A percentile compares a stretch with the other conserved stretches of the same genome.
phyloP scores from a whole-genome alignment of 2,329 filamentous ascomycete species.

The Parastagonospora avenae region DNA sequence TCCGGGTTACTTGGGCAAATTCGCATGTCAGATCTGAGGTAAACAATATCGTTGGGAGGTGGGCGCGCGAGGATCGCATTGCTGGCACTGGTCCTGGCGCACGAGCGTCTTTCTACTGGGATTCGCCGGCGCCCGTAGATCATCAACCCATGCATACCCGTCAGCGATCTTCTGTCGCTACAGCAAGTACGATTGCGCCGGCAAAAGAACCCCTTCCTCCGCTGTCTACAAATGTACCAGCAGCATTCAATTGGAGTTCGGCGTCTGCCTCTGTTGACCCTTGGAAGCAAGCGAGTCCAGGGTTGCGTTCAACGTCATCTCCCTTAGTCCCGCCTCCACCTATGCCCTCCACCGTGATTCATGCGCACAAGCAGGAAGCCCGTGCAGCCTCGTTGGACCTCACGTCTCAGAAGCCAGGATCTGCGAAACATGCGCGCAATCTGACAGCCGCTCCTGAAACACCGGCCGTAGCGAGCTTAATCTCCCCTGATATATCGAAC shows the following conservation, averaged over 20 bases:
- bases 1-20: slow-evolving; percentile 45
- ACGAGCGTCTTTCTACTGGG: slow-evolving; percentile 47
- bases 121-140: slow-evolving; percentile 30
- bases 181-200: slow-evolving; percentile 17
- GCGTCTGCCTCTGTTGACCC: slow-evolving; percentile 23
- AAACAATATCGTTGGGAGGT: slow-evolving; percentile 42
- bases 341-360: slow-evolving; percentile 19
- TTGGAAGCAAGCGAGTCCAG: slow-evolving; percentile 23
- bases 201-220: slow-evolving; percentile 27
- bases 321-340: slow-evolving; percentile 11
- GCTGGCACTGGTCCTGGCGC: slow-evolving; percentile 42
- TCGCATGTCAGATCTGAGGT: slow-evolving; percentile 42
- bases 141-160: slow-evolving; percentile 17
- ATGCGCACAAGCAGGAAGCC: slow-evolving; percentile 23
- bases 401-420: slow-evolving; percentile 11
- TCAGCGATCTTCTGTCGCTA: slow-evolving; percentile 27
- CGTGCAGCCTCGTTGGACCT: slow-evolving; percentile 28
- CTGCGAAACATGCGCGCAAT: slow-evolving; percentile 19
- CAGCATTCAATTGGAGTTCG: slow-evolving; percentile 45
- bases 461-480: slow-evolving; percentile 15
- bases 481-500: slow-evolving; percentile 10
- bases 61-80: slow-evolving; percentile 46
- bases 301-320: slow-evolving; percentile 18
- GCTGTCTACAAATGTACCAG: slow-evolving; percentile 23
- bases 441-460: slow-evolving; percentile 19